phyloP scores from a whole-genome alignment of 768 basidiomycete species.

The Boletus sensibilis region DNA sequence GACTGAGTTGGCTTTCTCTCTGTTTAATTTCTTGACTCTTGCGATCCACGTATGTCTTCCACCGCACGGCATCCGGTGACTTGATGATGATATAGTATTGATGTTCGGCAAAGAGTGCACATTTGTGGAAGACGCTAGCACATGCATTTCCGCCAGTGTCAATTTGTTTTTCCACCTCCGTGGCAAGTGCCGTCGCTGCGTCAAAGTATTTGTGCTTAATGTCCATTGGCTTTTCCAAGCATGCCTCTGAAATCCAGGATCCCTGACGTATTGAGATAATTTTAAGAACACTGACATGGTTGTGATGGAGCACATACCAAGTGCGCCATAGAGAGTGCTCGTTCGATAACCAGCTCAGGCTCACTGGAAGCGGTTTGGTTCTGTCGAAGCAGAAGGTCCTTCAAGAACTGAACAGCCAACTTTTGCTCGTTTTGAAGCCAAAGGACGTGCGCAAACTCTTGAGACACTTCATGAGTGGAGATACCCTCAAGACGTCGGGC shows the following conservation, averaged over 20 bases:
- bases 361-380: constrained; percentile 7
- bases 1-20: constrained; percentile 39
- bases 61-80: constrained; percentile 67
- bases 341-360: constrained; percentile 22
- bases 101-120: constrained; percentile 84
- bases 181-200: constrained; percentile 47
- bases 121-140: constrained; percentile 72
- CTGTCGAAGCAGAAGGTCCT: constrained; percentile 32
- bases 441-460: constrained; percentile 87
- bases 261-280: constrained; percentile 51
- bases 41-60: constrained; percentile 69
- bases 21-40: constrained; percentile 69
- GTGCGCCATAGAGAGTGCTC: constrained; percentile 55
- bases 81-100: constrained; percentile 74
- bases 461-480: constrained; percentile 54
- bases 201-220: constrained; percentile 73
- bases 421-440: constrained; percentile 88
- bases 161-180: constrained; percentile 21
- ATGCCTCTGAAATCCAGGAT: constrained; percentile 86
- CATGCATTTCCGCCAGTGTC: constrained; percentile 30
- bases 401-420: constrained; percentile 73
- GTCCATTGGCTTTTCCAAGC: constrained; percentile 70
- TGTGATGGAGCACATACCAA: constrained; percentile 47
- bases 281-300: background rate
- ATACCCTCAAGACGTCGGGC: constrained; percentile 60